phyloP scores from a whole-genome alignment of 768 basidiomycete species.

The Chalciporus pseudorubinellus region DNA sequence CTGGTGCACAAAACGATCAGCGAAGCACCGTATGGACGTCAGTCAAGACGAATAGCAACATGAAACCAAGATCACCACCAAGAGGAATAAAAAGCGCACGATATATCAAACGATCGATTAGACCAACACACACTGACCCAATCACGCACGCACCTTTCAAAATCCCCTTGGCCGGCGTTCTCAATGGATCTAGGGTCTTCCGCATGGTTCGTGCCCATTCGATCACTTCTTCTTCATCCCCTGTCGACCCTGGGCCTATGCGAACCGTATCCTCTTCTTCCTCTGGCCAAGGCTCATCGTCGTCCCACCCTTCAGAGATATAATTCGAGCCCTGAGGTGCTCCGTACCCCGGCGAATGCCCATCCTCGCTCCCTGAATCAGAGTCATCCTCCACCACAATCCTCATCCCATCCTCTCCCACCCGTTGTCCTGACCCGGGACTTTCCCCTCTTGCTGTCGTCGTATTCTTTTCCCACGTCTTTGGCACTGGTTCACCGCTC shows the following conservation, averaged over 20 bases:
- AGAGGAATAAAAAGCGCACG: neutral
- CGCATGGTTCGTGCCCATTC: conserved; percentile 79
- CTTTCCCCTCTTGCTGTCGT: conserved; percentile 50
- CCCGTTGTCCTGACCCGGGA: conserved; percentile 41
- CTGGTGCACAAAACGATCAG: conserved; percentile 34
- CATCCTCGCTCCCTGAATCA: conserved; percentile 54
- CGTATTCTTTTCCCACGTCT: conserved; percentile 84
- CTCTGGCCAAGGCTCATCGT: conserved; percentile 76
- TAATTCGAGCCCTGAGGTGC: conserved; percentile 35
- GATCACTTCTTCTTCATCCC: conserved; percentile 58
- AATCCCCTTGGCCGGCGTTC: conserved; percentile 76
- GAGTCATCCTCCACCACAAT: conserved; percentile 73
- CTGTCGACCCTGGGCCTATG: conserved; percentile 11
- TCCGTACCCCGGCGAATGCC: conserved; percentile 38
- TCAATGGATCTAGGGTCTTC: conserved; percentile 64
- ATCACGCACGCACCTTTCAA: conserved; percentile 56
- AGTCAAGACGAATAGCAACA: neutral
- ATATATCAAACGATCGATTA: conserved; percentile 5
- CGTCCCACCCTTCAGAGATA: conserved; percentile 69
- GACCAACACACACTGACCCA: conserved; percentile 1
- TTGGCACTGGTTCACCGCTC: conserved; percentile 41
- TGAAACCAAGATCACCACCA: neutral
- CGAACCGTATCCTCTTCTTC: conserved; percentile 76
- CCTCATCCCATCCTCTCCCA: conserved; percentile 65
- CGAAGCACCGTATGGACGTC: neutral